Conservation (phyloP, 225 moss, liverwort and hornwort genomes). For the Ulota crispa region DNA sequence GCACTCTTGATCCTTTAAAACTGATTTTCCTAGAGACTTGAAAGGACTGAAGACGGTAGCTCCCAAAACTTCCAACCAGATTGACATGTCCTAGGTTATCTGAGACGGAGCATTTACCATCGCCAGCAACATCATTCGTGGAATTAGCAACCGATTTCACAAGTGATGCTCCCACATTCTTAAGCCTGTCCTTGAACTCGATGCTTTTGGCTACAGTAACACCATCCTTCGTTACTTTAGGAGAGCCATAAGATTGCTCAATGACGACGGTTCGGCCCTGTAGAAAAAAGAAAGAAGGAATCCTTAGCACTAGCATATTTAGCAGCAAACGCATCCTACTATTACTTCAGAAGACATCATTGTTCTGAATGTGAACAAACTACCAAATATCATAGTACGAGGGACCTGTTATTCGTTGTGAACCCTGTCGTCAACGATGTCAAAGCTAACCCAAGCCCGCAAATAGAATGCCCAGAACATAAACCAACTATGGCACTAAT, state of each 20-base stretch:
- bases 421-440: neutral
- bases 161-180: conserved; percentile 87
- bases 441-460: neutral
- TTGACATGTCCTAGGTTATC: neutral
- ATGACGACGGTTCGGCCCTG: conserved; percentile 92
- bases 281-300: neutral
- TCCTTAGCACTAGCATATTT: neutral
- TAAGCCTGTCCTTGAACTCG: conserved; percentile 84
- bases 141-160: conserved; percentile 97
- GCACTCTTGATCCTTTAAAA: neutral
- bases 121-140: conserved; percentile 93
- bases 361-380: neutral
- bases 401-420: neutral
- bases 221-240: conserved; percentile 96
- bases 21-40: rapidly evolving
- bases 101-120: conserved; percentile 44
- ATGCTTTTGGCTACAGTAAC: conserved; percentile 91
- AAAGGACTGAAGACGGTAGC: neutral
- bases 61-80: neutral
- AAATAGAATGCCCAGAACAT: neutral
- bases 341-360: neutral
- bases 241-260: conserved; percentile 84
- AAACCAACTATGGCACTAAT: neutral
- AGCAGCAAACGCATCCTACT: neutral
- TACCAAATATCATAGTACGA: neutral